A percentile compares a stretch with the other conserved stretches of the same genome.
phyloP scores from a whole-genome alignment of 352 stramenopile genomes.

The Phytophthora cryptogea region DNA sequence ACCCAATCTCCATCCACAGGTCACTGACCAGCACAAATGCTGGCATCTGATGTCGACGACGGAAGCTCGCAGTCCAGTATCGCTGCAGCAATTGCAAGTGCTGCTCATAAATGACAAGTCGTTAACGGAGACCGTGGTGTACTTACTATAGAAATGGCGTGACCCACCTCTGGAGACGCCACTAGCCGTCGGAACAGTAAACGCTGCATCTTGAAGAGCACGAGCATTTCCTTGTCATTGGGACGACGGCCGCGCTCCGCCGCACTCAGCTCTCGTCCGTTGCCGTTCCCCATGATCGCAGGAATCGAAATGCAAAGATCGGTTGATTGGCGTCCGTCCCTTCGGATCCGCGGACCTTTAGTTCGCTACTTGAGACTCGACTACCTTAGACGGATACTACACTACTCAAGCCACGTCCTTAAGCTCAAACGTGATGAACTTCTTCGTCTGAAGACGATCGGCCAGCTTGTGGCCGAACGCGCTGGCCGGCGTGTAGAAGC shows the following conservation, averaged over 20 bases:
- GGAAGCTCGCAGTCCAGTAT: slow-evolving; percentile 61
- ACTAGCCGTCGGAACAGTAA: slow-evolving; percentile 59
- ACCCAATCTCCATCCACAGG: slow-evolving; percentile 56
- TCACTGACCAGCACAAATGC: slow-evolving; percentile 48
- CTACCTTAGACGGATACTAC: slow-evolving; percentile 12
- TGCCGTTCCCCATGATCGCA: slow-evolving; percentile 52
- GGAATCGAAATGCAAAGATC: slow-evolving; percentile 22
- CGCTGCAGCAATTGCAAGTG: slow-evolving; percentile 62
- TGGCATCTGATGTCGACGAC: slow-evolving; percentile 36
- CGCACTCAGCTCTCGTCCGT: slow-evolving; percentile 29
- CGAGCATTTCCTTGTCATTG: slow-evolving; percentile 66
- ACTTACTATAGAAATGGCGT: background rate
- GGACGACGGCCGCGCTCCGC: slow-evolving; percentile 53
- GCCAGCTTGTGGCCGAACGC: slow-evolving; percentile 60
- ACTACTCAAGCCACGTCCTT: slow-evolving; percentile 32
- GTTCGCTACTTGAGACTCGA: slow-evolving; percentile 6
- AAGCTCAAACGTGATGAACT: slow-evolving; percentile 58
- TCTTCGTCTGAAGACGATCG: slow-evolving; percentile 55
- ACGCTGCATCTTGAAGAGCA: slow-evolving; percentile 66
- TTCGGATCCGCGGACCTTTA: slow-evolving; percentile 10
- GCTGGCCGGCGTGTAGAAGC: slow-evolving; percentile 66
- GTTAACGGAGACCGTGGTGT: background rate
- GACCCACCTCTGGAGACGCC: slow-evolving; percentile 60
- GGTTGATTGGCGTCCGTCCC: slow-evolving; percentile 28
- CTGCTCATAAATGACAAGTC: slow-evolving; percentile 23